Evolutionary conservation across 768 basidiomycete species (phyloP), one percentile per base, ranked within the genome.

Genomic region (Sutorius australiensis): DNA sequence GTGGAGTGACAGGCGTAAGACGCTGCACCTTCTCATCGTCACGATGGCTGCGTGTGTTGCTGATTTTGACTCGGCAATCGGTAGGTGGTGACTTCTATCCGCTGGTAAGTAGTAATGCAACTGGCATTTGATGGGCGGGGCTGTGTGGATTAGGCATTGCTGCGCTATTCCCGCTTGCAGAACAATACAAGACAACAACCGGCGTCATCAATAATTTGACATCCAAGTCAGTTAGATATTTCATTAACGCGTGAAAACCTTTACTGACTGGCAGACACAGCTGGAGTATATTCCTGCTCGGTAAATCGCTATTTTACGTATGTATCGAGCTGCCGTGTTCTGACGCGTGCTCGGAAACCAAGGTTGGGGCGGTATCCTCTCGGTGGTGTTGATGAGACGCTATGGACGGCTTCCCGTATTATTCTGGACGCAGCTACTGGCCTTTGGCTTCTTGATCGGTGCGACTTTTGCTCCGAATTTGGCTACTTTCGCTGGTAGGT

Each of bases 21-120:
- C 67, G 44, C 46, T 80, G 24, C 77, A 80, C 55, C 66, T 82
- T 4, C 44, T 77, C 32, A 73, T 81, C 41, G 62, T 80, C 56
- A 80, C 79, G 0, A 66, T 81, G 53, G 77, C 81, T 6, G 75
- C 80, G 0, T 75, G 80, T 34, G 69, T 80, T 5, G 81, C 81
- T 6, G 80, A 82, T 52, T 81, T 82, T 54, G 71, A 75, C 51
- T 81, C 80, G 2, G 78, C 73, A 0, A 74, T 78, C 24, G 81
- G 80, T 77, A 8, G 10, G 68, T 53, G 34, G 67, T 24, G 9
- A 17, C 21, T 34, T 27, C 14, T 13, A 9, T 34, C 32, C 17
- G 5, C 1, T 16, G 17, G n/a, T n/a, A n/a, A n/a, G n/a, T n/a
- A n/a, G n/a, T n/a, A n/a, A n/a, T n/a, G n/a, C n/a, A n/a, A n/a